Percentiles rank a stretch among this genome's conserved stretches.
phyloP scores from a whole-genome alignment of 192 early-diverging fungal genomes.

The Backusella macrospora region DNA sequence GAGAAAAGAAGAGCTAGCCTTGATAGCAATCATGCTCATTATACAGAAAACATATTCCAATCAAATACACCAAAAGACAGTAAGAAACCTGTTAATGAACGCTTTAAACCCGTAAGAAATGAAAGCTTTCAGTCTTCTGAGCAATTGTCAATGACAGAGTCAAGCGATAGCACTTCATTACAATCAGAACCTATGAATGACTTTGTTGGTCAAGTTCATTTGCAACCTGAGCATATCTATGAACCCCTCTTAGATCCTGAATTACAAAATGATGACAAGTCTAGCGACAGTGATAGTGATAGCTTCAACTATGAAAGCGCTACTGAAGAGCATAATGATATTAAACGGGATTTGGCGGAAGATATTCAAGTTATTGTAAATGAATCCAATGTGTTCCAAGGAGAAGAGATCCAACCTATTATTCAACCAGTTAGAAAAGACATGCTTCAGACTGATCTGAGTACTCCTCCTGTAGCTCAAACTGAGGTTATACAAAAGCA shows the following conservation, averaged over 20 bases:
- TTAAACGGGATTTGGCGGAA: background rate
- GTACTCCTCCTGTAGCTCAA: background rate
- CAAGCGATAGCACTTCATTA: background rate
- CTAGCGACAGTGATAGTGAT: background rate
- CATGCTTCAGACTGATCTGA: background rate
- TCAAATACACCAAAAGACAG: background rate
- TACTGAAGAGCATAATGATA: background rate
- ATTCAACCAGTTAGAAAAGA: background rate
- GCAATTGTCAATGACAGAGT: background rate
- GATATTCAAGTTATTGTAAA: background rate
- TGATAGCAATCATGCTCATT: background rate
- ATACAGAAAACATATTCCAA: background rate
- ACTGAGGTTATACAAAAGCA: background rate
- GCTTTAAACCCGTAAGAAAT: constrained; percentile 2
- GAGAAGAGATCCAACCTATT: background rate
- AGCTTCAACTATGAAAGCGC: background rate
- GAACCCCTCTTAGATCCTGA: background rate
- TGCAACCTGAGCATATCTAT: background rate
- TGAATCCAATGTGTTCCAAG: background rate
- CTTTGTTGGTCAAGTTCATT: background rate
- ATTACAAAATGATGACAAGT: background rate
- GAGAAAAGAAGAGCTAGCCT: background rate
- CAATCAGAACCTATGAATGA: background rate
- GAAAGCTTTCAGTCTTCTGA: background rate
- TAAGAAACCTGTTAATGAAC: background rate